Percentiles rank a stretch among this genome's conserved stretches.
phyloP scores from a whole-genome alignment of 345 rosid species.

The Brassica incana region DNA sequence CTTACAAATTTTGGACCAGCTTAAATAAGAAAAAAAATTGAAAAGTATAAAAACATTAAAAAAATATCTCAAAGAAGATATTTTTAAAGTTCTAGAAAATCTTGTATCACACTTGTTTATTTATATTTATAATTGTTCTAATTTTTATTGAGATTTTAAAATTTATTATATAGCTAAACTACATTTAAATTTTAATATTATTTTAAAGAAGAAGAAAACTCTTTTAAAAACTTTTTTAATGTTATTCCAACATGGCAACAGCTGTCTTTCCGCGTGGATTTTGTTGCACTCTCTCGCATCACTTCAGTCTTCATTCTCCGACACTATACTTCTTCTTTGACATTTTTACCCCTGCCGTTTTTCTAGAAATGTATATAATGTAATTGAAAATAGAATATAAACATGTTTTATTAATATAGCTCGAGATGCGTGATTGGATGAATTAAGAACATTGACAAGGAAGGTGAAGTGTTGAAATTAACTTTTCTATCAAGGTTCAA shows the following conservation, averaged over 20 bases:
- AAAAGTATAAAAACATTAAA: not conserved
- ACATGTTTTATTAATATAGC: not conserved
- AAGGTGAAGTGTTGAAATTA: not conserved
- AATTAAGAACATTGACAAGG: not conserved
- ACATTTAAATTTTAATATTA: no score
- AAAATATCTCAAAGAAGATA: not conserved
- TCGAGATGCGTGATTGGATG: slow-evolving; percentile 30
- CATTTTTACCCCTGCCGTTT: slow-evolving; percentile 32
- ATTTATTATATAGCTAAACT: no score
- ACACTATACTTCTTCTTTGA: not conserved
- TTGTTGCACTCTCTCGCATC: slow-evolving; percentile 9
- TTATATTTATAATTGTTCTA: not conserved
- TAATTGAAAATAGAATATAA: not conserved
- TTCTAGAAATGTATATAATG: not conserved
- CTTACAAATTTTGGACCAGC: not conserved
- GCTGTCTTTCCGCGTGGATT: slow-evolving; percentile 44
- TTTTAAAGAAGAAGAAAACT: no score
- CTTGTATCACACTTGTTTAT: not conserved
- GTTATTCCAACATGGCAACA: slow-evolving; percentile 39
- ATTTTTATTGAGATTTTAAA: no score
- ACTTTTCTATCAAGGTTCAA: not conserved
- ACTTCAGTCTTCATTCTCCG: not conserved
- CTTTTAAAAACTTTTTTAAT: not conserved
- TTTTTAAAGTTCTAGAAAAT: not conserved
- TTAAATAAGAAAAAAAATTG: not conserved